Conservation (phyloP, 2,329 filamentous ascomycete genomes). For the Xylariaceae sp. region DNA sequence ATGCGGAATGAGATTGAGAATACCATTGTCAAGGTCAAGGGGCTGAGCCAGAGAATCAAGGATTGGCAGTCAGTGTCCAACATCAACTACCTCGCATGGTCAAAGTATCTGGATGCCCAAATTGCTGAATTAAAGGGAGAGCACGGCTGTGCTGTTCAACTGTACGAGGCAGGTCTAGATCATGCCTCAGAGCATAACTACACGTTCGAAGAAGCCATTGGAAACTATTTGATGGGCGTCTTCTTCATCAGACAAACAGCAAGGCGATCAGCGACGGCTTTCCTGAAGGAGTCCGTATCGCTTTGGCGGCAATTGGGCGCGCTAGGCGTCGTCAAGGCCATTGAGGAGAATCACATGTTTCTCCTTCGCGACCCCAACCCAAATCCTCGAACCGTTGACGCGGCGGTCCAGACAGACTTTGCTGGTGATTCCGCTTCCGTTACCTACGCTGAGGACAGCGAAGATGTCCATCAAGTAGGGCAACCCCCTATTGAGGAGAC, state of each 20-base stretch:
- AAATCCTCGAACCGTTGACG: conserved; percentile 56
- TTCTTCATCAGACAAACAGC: conserved; percentile 62
- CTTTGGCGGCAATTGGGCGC: conserved; percentile 67
- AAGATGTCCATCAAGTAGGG: conserved; percentile 39
- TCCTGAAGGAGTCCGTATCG: conserved; percentile 61
- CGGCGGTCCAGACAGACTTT: conserved; percentile 66
- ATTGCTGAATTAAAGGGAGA: conserved; percentile 57
- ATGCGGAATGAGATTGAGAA: conserved; percentile 41
- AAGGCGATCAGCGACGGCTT: conserved; percentile 62
- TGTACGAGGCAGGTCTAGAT: conserved; percentile 67
- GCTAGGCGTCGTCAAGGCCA: conserved; percentile 60
- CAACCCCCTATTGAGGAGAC: conserved; percentile 43
- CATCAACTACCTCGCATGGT: conserved; percentile 68
- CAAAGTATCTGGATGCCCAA: conserved; percentile 62
- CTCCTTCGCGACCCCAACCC: conserved; percentile 58
- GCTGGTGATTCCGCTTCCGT: conserved; percentile 50
- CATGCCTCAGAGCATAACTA: conserved; percentile 64
- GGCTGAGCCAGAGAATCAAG: conserved; percentile 56
- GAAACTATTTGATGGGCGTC: conserved; percentile 68
- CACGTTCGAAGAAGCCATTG: conserved; percentile 65
- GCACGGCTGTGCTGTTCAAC: conserved; percentile 52
- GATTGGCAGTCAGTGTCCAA: conserved; percentile 59
- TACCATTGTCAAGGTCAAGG: conserved; percentile 48
- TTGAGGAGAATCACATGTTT: conserved; percentile 63
- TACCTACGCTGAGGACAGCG: conserved; percentile 45